Evolutionary conservation across 2,329 filamentous ascomycete genomes (phyloP).

Genomic region (Colletotrichum siamense): DNA sequence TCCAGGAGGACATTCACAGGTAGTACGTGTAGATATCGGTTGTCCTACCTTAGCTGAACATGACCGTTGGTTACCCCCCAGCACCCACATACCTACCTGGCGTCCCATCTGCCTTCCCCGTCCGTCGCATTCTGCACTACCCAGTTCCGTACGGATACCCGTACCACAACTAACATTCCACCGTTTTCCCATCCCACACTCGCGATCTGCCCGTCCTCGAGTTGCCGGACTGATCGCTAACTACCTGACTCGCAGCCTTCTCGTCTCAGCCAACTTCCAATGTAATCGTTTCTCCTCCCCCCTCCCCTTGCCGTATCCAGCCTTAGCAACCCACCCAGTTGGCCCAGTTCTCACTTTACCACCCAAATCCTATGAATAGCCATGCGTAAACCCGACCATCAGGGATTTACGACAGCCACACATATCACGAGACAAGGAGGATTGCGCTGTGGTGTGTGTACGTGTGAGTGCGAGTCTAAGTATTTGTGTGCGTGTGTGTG

Average conservation of each 20-base stretch:
- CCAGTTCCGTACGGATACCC: background rate
- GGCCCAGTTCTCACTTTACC: too few species aligned
- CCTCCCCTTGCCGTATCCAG: background rate
- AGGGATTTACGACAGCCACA: background rate
- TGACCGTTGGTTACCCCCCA: background rate
- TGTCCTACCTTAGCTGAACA: background rate
- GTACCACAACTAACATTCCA: background rate
- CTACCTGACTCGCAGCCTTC: background rate
- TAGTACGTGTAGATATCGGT: background rate
- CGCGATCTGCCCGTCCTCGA: conserved; percentile 1
- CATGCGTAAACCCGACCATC: background rate
- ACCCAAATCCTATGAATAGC: background rate
- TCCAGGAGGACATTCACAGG: background rate
- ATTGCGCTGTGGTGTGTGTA: background rate
- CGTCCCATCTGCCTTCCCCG: background rate
- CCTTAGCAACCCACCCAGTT: background rate
- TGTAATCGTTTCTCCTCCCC: background rate
- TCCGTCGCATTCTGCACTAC: background rate
- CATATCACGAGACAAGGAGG: background rate
- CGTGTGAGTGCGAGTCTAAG: background rate
- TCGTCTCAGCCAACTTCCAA: background rate
- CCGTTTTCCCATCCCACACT: background rate
- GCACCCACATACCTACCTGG: background rate
- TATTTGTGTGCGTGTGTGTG: background rate
- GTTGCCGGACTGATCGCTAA: background rate